These are phyloP conservation scores for Schoenoplectus tabernaemontani DNA, from an alignment of 202 grass and related monocot species.

Conservation along the genomic window DNA sequence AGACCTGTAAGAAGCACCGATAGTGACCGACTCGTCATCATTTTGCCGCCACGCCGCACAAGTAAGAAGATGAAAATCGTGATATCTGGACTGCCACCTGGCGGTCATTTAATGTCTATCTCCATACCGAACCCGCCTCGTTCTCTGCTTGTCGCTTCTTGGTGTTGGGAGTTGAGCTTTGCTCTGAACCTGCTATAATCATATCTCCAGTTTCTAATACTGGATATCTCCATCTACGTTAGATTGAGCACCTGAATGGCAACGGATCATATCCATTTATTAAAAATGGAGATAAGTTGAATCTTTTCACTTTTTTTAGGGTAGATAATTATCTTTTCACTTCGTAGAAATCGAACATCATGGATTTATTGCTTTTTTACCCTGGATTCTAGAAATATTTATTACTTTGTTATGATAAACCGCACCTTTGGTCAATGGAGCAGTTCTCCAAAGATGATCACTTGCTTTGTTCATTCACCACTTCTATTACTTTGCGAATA, in stretches of 20 bases:
- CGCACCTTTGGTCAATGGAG: neutral
- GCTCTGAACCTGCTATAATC: neutral
- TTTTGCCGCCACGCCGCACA: neutral
- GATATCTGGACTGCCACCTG: neutral
- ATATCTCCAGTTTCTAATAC: neutral
- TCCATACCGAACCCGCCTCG: neutral
- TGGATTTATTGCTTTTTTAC: neutral
- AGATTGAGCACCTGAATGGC: neutral
- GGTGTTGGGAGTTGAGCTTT: slow-evolving; percentile 10
- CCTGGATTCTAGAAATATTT: neutral
- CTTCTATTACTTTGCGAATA: too few relatives aligned
- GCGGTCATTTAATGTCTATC: neutral
- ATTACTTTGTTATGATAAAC: neutral
- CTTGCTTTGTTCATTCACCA: neutral
- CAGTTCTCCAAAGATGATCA: neutral
- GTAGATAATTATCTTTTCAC: neutral
- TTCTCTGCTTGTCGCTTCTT: neutral
- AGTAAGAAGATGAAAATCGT: neutral
- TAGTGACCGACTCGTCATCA: neutral
- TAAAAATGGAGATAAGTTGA: neutral
- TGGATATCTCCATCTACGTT: neutral
- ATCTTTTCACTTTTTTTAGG: too few relatives aligned
- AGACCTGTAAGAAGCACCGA: neutral
- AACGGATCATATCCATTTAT: neutral
- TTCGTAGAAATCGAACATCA: neutral